phyloP scores from a whole-genome alignment of 371 early-diverging fungal genomes.

The Amoeboaphelidium protococcarum region DNA sequence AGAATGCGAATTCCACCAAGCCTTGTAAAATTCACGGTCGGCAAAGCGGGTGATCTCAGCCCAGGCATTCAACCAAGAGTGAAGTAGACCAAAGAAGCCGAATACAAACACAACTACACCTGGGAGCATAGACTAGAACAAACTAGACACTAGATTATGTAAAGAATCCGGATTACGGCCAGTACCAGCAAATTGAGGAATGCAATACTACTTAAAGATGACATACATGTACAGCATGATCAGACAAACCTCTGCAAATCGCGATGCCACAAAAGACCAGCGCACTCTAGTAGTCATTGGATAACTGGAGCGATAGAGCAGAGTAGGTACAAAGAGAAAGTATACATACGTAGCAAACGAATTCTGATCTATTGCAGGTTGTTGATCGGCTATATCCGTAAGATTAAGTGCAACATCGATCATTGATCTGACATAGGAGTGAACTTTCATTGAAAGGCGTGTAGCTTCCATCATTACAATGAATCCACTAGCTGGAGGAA shows the following conservation, averaged over 20 bases:
- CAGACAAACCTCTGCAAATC: slow-evolving; percentile 2
- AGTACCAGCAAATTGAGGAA: slow-evolving; percentile 5
- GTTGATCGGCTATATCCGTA: slow-evolving; percentile 2
- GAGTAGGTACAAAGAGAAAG: slow-evolving; percentile 5
- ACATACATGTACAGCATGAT: slow-evolving; percentile 4
- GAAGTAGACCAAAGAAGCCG: slow-evolving; percentile 8
- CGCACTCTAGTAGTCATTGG: slow-evolving; percentile 6
- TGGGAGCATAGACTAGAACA: background rate
- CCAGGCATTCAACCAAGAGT: slow-evolving; percentile 8
- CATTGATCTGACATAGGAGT: slow-evolving; percentile 4
- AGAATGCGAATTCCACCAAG: slow-evolving; percentile 20
- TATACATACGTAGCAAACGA: background rate
- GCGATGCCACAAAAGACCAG: slow-evolving; percentile 4
- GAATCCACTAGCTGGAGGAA: slow-evolving; percentile 4
- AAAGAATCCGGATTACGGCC: slow-evolving; percentile 5
- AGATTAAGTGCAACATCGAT: background rate
- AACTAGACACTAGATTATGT: slow-evolving; percentile 1
- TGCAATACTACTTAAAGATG: slow-evolving; percentile 4
- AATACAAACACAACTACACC: slow-evolving; percentile 5
- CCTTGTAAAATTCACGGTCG: slow-evolving; percentile 14
- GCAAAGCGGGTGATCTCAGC: slow-evolving; percentile 16
- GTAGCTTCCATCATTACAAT: slow-evolving; percentile 7
- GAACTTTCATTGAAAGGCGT: slow-evolving; percentile 6
- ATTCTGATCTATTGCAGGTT: background rate
- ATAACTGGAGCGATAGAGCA: slow-evolving; percentile 5